Evolutionary conservation across 2,329 filamentous ascomycete species (phyloP), one percentile per base, ranked within the genome.

Genomic region (Cladosporium sp.): DNA sequence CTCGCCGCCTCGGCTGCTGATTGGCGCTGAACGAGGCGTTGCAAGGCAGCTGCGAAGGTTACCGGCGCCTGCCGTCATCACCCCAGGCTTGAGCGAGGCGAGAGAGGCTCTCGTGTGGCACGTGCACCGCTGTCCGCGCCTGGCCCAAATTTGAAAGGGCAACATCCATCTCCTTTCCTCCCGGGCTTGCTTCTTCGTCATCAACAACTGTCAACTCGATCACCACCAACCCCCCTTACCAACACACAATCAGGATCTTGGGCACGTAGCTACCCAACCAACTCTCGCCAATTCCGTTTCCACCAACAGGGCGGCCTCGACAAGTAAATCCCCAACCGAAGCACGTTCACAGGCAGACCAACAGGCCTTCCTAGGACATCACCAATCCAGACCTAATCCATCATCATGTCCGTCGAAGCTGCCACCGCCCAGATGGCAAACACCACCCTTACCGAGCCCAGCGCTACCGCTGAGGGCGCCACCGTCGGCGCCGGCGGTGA

Each of bases 391-490:
- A 62, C 77, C 70, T 69, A 68, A 27, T 27, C 57, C 68, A 67
- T 74, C 76, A 88, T 75, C 73, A 97, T 97, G 92, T 95, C 91
- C 86, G 82, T 88, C 78, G 85, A 87, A 75, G 84, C 86, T 80
- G 81, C 86, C 79, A 84, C 86, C 77, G 77, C 77, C 78, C 72
- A 75, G 70, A 73, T 86, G 79, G 80, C 82, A 72, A 79, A 78
- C 72, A 78, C 79, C 72, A 76, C 77, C 69, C 71, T 85, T 71
- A 75, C 77, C 69, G 78, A 84, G 69, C 68, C 70, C 62, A 71
- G 73, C 60, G 67, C 67, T 62, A 77, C 74, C 68, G 78, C 77
- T 62, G 69, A 77, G 67, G 81, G 84, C 60, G 78, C 79, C 62
- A 64, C 55, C 56, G 63, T 68, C 50, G 70, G 68, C 60, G 68